Conservation (phyloP, 2,329 filamentous ascomycete species). For the Acrodontium crateriforme region DNA sequence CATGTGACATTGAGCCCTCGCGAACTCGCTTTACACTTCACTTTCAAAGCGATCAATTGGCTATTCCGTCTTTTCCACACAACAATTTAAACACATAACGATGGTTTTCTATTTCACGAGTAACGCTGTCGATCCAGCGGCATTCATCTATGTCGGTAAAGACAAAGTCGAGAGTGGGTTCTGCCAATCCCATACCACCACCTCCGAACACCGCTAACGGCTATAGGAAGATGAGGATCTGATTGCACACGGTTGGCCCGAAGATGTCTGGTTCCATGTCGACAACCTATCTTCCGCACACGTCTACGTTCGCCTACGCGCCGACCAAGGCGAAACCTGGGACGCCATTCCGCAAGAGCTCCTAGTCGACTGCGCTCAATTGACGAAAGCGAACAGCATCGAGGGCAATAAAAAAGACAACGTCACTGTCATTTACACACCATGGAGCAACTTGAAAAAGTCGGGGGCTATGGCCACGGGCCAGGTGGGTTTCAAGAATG, state of each 20-base stretch:
- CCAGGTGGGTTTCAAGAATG: conserved; percentile 89
- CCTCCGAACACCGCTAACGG: conserved; percentile 14
- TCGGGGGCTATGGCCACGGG: conserved; percentile 91
- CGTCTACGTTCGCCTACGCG: conserved; percentile 70
- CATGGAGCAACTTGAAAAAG: conserved; percentile 92
- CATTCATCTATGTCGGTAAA: conserved; percentile 91
- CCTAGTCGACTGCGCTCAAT: conserved; percentile 78
- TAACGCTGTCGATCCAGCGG: conserved; percentile 64
- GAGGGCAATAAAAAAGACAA: conserved; percentile 99
- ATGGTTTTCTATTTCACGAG: conserved; percentile 98
- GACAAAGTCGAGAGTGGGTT: conserved; percentile 98
- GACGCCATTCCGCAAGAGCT: conserved; percentile 63
- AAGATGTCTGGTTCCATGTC: conserved; percentile 98
- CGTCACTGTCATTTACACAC: conserved; percentile 90
- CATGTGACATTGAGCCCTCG: too few relatives aligned
- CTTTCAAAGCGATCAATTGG: too few relatives aligned
- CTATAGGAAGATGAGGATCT: conserved; percentile 76
- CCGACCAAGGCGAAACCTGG: conserved; percentile 64
- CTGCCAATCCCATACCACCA: conserved; percentile 18
- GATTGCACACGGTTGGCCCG: conserved; percentile 86
- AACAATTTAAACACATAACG: conserved; percentile 1
- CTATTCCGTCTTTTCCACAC: too few relatives aligned
- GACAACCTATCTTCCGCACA: conserved; percentile 96
- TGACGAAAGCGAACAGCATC: conserved; percentile 98
- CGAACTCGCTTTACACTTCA: too few relatives aligned